These are phyloP conservation scores for Zymoseptoria crescenta DNA, from an alignment of 2,329 filamentous ascomycete genomes.

Conservation along the genomic window DNA sequence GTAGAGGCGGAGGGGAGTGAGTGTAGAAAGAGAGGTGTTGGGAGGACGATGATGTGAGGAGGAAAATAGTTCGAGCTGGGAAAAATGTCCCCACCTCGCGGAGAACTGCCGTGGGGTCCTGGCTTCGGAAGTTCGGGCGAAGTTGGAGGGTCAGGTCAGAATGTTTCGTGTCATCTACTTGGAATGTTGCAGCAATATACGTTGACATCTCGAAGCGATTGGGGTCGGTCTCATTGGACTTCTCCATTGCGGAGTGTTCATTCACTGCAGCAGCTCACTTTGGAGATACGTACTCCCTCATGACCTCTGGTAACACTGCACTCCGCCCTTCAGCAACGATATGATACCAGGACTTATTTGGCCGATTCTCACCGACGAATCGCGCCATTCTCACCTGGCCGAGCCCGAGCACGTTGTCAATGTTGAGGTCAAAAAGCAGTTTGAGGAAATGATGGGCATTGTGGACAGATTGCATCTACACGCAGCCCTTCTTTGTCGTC, in stretches of 20 bases:
- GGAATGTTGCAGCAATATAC: background rate
- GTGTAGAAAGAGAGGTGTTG: background rate
- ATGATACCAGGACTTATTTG: background rate
- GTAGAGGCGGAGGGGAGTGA: background rate
- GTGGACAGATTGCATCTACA: background rate
- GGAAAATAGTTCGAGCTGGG: background rate
- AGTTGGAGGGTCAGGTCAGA: background rate
- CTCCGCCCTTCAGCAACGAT: too few species aligned
- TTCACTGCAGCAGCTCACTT: background rate
- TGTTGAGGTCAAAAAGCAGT: background rate
- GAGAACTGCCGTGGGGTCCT: background rate
- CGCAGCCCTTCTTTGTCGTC: too few species aligned
- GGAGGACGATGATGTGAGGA: background rate
- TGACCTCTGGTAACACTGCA: too few species aligned
- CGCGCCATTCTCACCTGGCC: background rate
- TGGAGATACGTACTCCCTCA: background rate
- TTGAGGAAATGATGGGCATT: background rate
- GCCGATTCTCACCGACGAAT: background rate
- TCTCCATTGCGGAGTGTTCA: too few species aligned
- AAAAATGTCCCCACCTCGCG: background rate
- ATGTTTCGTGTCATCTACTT: background rate
- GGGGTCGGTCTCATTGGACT: background rate
- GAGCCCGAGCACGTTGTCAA: background rate
- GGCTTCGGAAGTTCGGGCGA: background rate
- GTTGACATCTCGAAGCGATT: background rate